Conservation (phyloP, 2,329 filamentous ascomycete species). For the Colletotrichum sp. region DNA sequence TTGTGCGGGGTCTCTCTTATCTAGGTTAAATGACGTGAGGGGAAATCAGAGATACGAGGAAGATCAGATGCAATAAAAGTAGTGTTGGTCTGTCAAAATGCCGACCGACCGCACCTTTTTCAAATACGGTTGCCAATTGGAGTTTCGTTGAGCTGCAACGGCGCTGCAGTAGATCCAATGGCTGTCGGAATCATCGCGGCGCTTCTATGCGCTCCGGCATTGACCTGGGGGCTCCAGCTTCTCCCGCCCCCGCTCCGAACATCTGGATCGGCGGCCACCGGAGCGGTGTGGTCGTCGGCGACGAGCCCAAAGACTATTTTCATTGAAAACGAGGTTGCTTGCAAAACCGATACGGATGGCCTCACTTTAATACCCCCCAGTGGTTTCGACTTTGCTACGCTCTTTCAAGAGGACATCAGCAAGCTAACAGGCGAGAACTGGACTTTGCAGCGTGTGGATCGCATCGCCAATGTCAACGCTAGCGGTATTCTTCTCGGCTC, state of each 20-base stretch:
- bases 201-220: neutral
- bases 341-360: constrained; percentile 44
- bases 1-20: neutral
- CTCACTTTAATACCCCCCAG: constrained; percentile 57
- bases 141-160: neutral
- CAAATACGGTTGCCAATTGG: neutral
- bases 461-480: constrained; percentile 27
- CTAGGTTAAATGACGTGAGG: neutral
- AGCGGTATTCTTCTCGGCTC: constrained; percentile 48
- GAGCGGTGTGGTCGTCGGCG: neutral
- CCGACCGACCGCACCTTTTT: neutral
- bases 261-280: neutral
- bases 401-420: constrained; percentile 49
- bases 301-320: constrained; percentile 37
- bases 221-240: neutral
- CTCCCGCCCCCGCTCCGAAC: neutral
- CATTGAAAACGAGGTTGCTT: constrained; percentile 42
- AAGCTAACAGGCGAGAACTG: constrained; percentile 43
- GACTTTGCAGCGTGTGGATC: constrained; percentile 41
- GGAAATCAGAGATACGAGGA: neutral
- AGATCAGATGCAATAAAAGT: neutral
- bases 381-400: constrained; percentile 51
- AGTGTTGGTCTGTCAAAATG: neutral
- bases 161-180: neutral
- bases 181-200: neutral